Evolutionary conservation across 2,329 filamentous ascomycete species (phyloP).

Genomic region (Incumbomyces lentus): DNA sequence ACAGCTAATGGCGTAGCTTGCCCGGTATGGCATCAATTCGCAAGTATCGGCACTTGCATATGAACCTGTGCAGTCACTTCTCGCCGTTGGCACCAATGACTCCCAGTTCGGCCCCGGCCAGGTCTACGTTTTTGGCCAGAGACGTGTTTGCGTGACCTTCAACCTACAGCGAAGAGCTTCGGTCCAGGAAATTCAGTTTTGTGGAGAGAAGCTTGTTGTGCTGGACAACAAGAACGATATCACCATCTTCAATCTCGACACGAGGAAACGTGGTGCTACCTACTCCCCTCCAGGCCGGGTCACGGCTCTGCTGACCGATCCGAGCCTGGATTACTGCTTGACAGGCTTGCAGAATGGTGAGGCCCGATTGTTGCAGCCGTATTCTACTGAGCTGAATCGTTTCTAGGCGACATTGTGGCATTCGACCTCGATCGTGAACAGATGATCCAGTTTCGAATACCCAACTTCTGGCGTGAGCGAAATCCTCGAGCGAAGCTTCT

Average conservation of each 20-base stretch:
- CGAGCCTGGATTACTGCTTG: conserved; percentile 86
- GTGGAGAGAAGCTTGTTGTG: conserved; percentile 71
- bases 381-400: conserved; percentile 10
- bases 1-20: conserved; percentile 37
- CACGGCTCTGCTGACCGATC: conserved; percentile 66
- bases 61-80: conserved; percentile 84
- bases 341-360: conserved; percentile 64
- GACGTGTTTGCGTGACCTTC: conserved; percentile 66
- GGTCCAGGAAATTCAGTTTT: conserved; percentile 71
- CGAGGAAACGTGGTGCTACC: conserved; percentile 54
- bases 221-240: conserved; percentile 81
- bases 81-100: conserved; percentile 84
- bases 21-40: conserved; percentile 72
- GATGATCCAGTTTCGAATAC: conserved; percentile 67
- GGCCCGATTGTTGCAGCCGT: conserved; percentile 10
- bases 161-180: conserved; percentile 61
- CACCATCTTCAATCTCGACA: conserved; percentile 68
- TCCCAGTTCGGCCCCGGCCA: conserved; percentile 75
- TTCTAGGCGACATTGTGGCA: conserved; percentile 65
- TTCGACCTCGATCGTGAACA: conserved; percentile 81
- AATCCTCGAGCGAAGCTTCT: conserved; percentile 57
- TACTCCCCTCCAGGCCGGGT: conserved; percentile 70
- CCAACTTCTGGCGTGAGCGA: conserved; percentile 73
- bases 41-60: conserved; percentile 71
- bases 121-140: conserved; percentile 80